phyloP scores from a whole-genome alignment of 2,329 filamentous ascomycete genomes.

The Myriosclerotinia duriaeana region DNA sequence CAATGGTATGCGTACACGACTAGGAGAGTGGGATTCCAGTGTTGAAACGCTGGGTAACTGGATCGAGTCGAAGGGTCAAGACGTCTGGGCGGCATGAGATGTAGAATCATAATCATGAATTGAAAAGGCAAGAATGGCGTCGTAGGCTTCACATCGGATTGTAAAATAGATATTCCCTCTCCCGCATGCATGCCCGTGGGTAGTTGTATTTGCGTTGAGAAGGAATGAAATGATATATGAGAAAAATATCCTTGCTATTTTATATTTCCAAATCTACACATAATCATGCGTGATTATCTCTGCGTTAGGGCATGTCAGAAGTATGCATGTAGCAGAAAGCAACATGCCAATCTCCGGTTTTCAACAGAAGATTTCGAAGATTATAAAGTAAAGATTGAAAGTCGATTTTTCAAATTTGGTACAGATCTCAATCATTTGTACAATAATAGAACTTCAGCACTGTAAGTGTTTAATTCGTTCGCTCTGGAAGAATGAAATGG shows the following conservation, averaged over 20 bases:
- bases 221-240: conserved; percentile 21
- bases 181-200: conserved; percentile 5
- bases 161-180: conserved; percentile 37
- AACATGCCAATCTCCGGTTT: too few relatives aligned
- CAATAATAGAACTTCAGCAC: too few relatives aligned
- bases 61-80: conserved; percentile 91
- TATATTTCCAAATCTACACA: not conserved
- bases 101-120: conserved; percentile 13
- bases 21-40: conserved; percentile 93
- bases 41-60: conserved; percentile 96
- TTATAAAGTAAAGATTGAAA: too few relatives aligned
- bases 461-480: too few relatives aligned
- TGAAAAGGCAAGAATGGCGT: conserved; percentile 31
- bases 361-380: too few relatives aligned
- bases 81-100: conserved; percentile 84
- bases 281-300: too few relatives aligned
- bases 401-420: too few relatives aligned
- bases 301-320: too few relatives aligned
- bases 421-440: too few relatives aligned
- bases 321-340: too few relatives aligned
- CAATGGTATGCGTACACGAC: conserved; percentile 79
- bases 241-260: conserved; percentile 4
- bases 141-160: conserved; percentile 33
- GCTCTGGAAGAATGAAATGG: too few relatives aligned
- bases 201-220: conserved; percentile 3